A percentile compares a stretch with the other conserved stretches of the same genome.
Evolutionary conservation across 495 filamentous ascomycete genomes (phyloP).

Genomic region (Choiromyces venosus): DNA sequence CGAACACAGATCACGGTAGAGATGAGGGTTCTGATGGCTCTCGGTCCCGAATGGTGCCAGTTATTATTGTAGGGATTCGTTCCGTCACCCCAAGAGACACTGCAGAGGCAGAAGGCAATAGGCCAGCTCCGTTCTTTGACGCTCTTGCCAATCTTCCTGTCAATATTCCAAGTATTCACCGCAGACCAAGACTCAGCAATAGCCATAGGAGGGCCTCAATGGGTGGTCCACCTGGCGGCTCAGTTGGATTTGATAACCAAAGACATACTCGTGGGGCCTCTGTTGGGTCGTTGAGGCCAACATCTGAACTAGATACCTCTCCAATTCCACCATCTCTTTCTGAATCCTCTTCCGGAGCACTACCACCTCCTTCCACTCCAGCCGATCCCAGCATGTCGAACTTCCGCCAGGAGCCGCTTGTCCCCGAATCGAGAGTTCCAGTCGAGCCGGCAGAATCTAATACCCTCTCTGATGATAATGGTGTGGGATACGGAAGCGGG

Average conservation of each 20-base stretch:
- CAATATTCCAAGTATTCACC: slow-evolving; percentile 43
- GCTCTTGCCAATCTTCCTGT: slow-evolving; percentile 53
- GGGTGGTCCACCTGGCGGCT: slow-evolving; percentile 42
- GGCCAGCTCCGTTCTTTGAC: slow-evolving; percentile 56
- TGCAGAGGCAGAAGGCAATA: slow-evolving; percentile 47
- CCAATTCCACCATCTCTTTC: slow-evolving; percentile 48
- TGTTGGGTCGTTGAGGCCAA: slow-evolving; percentile 42
- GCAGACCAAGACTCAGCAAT: slow-evolving; percentile 52
- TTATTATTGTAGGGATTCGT: slow-evolving; percentile 61
- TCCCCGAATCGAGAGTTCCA: slow-evolving; percentile 15
- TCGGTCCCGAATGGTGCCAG: slow-evolving; percentile 41
- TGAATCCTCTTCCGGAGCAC: slow-evolving; percentile 58
- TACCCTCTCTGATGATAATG: slow-evolving; percentile 24
- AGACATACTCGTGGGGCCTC: slow-evolving; percentile 48
- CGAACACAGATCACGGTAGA: slow-evolving; percentile 46
- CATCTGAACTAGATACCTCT: slow-evolving; percentile 45
- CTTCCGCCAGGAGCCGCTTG: slow-evolving; percentile 41
- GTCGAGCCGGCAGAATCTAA: slow-evolving; percentile 8
- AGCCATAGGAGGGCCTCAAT: slow-evolving; percentile 50
- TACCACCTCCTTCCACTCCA: slow-evolving; percentile 64
- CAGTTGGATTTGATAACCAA: slow-evolving; percentile 48
- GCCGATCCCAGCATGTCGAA: slow-evolving; percentile 58
- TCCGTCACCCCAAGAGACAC: slow-evolving; percentile 57
- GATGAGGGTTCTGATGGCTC: slow-evolving; percentile 53
- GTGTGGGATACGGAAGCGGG: slow-evolving; percentile 1